A percentile compares a stretch with the other conserved stretches of the same genome.
Evolutionary conservation across 495 filamentous ascomycete genomes (phyloP).

Genomic region (Aspergillus bertholletiae): DNA sequence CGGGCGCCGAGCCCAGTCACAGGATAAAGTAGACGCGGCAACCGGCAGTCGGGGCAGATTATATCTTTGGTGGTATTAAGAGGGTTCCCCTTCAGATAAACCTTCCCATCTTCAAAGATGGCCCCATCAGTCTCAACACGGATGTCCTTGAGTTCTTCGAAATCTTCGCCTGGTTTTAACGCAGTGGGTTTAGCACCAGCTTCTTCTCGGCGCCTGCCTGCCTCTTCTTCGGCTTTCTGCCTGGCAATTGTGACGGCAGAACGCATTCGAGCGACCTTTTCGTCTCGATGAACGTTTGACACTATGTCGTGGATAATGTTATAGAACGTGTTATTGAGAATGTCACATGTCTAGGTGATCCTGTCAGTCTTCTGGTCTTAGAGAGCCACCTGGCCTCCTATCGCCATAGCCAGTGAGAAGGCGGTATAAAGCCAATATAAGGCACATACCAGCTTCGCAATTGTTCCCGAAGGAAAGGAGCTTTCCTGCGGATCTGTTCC

Average conservation of each 20-base stretch:
- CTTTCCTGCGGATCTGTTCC: slow-evolving; percentile 23
- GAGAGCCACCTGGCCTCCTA: not conserved
- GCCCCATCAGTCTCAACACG: slow-evolving; percentile 67
- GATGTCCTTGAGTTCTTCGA: slow-evolving; percentile 37
- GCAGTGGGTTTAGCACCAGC: slow-evolving; percentile 28
- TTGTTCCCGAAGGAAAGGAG: slow-evolving; percentile 38
- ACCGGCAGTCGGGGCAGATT: slow-evolving; percentile 60
- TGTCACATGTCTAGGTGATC: slow-evolving; percentile 37
- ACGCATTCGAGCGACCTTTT: slow-evolving; percentile 67
- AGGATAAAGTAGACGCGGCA: slow-evolving; percentile 61
- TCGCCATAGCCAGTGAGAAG: not conserved
- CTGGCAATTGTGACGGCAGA: slow-evolving; percentile 71
- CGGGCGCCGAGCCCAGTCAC: slow-evolving; percentile 57
- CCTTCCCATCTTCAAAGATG: slow-evolving; percentile 67
- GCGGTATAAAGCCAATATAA: not conserved
- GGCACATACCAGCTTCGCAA: slow-evolving; percentile 43
- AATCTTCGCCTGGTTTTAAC: slow-evolving; percentile 34
- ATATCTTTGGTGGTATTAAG: slow-evolving; percentile 70
- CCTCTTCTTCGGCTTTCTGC: slow-evolving; percentile 58
- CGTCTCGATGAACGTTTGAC: slow-evolving; percentile 67
- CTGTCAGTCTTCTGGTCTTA: not conserved
- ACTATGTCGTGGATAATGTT: slow-evolving; percentile 71
- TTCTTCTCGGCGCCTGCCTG: slow-evolving; percentile 32
- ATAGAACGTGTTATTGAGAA: slow-evolving; percentile 66
- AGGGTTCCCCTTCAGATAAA: slow-evolving; percentile 72